These are phyloP conservation scores for Wickerhamiella alocasiicola DNA, from an alignment of 805 yeast genomes.

Conservation along the genomic window DNA sequence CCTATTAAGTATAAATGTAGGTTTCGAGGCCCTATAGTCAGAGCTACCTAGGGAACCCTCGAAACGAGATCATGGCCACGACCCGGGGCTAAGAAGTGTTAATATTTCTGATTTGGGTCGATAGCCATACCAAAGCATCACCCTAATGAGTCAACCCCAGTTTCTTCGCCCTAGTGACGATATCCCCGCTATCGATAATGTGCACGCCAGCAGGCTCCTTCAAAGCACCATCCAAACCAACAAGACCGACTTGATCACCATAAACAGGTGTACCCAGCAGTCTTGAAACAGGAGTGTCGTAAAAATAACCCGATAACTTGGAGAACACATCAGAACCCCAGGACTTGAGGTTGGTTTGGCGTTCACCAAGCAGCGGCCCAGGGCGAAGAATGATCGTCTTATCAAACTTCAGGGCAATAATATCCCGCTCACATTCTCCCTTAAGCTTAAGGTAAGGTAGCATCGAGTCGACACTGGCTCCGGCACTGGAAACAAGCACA, in stretches of 20 bases:
- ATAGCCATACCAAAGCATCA: no score
- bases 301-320: constrained; percentile 27
- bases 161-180: background rate
- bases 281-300: constrained; percentile 26
- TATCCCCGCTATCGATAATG: constrained; percentile 3
- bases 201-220: constrained; percentile 23
- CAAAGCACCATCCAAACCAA: constrained; percentile 36
- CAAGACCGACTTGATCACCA: constrained; percentile 55
- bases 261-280: constrained; percentile 35
- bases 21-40: no score
- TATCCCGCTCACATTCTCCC: constrained; percentile 63
- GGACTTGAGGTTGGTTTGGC: constrained; percentile 28
- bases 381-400: constrained; percentile 67
- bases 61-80: no score
- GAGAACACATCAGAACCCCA: constrained; percentile 24
- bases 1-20: no score
- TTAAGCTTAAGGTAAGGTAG: constrained; percentile 55
- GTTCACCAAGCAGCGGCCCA: constrained; percentile 56
- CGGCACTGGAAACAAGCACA: constrained; percentile 52
- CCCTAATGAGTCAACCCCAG: no score
- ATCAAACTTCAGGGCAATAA: constrained; percentile 51
- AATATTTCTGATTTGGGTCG: no score
- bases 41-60: no score
- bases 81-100: no score
- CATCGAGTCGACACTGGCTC: constrained; percentile 48